Conservation (phyloP, 495 filamentous ascomycete genomes). For the Immersiella caudata region DNA sequence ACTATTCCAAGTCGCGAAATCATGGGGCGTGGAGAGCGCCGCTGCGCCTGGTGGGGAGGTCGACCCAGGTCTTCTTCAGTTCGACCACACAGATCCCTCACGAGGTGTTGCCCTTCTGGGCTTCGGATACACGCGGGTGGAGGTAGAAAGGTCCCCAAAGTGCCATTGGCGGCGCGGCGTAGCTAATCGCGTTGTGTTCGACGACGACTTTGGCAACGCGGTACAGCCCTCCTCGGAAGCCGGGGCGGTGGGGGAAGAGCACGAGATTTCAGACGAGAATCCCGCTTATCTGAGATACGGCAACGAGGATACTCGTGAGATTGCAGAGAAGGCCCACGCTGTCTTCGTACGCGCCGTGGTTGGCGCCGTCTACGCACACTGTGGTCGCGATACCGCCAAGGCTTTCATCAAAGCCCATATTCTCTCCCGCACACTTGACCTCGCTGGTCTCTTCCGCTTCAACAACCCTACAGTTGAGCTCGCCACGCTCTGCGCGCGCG, state of each 20-base stretch:
- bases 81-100: constrained; percentile 52
- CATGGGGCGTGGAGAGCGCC: constrained; percentile 90
- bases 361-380: constrained; percentile 84
- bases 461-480: constrained; percentile 80
- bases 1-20: constrained; percentile 66
- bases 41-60: constrained; percentile 86
- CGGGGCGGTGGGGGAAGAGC: constrained; percentile 7
- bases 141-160: constrained; percentile 40
- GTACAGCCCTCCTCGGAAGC: constrained; percentile 24
- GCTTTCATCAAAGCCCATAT: constrained; percentile 82
- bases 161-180: constrained; percentile 70
- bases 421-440: constrained; percentile 74
- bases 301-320: constrained; percentile 32
- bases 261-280: constrained; percentile 5
- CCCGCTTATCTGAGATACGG: constrained; percentile 32
- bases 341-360: constrained; percentile 78
- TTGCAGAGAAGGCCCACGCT: constrained; percentile 47
- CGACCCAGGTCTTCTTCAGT: constrained; percentile 91
- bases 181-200: constrained; percentile 70
- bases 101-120: constrained; percentile 56
- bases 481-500: constrained; percentile 74
- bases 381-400: constrained; percentile 67
- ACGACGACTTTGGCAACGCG: constrained; percentile 77
- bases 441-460: constrained; percentile 80
- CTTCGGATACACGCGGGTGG: constrained; percentile 46